phyloP scores from a whole-genome alignment of 441 rosid species.

The Croton laevigatus region DNA sequence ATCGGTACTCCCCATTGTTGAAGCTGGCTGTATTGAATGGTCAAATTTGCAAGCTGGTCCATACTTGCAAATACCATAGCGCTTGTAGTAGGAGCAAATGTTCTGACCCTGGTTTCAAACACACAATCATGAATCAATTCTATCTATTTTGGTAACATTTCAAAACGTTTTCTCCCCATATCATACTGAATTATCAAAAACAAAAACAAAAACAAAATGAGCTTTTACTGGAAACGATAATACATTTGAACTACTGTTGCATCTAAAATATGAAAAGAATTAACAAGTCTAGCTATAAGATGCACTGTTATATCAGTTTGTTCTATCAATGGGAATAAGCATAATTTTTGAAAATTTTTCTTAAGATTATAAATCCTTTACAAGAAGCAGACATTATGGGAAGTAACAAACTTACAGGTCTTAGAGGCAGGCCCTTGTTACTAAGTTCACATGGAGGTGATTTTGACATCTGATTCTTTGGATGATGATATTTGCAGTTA shows the following conservation, averaged over 20 bases:
- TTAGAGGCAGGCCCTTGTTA: slow-evolving; percentile 87
- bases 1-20: slow-evolving; percentile 28
- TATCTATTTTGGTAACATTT: not conserved
- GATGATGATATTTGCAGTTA: slow-evolving; percentile 92
- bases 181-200: not conserved
- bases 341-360: not conserved
- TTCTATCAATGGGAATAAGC: not conserved
- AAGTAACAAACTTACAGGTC: slow-evolving; percentile 73
- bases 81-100: slow-evolving; percentile 75
- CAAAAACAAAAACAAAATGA: not conserved
- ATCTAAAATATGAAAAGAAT: not conserved
- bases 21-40: slow-evolving; percentile 53
- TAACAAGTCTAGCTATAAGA: not conserved
- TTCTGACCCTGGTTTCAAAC: slow-evolving; percentile 59
- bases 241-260: not conserved
- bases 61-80: slow-evolving; percentile 90
- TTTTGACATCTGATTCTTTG: slow-evolving; percentile 52
- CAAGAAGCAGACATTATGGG: not conserved
- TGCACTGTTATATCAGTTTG: not conserved
- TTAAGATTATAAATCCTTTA: slow-evolving; percentile 8
- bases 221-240: not conserved
- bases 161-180: not conserved
- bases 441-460: slow-evolving; percentile 53
- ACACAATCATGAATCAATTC: not conserved
- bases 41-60: slow-evolving; percentile 93